Evolutionary conservation across 352 stramenopile species (phyloP).

Genomic region (Globisporangium paddicum): DNA sequence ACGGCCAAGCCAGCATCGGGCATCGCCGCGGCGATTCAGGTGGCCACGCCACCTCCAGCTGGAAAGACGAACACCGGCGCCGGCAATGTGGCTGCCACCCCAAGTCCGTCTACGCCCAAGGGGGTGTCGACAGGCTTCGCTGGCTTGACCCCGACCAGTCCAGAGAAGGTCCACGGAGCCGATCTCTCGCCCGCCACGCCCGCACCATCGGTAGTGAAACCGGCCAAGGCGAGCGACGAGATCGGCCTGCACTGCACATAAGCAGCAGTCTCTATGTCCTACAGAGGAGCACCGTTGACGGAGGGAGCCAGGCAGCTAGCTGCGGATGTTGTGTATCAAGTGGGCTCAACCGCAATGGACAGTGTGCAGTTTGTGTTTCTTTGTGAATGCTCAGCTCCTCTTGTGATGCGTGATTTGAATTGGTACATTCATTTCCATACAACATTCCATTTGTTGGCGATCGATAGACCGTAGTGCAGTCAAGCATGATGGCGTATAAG

Average conservation of each 20-base stretch:
- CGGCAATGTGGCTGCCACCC: neutral
- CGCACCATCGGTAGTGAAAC: conserved; percentile 10
- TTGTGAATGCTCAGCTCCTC: neutral
- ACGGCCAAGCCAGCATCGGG: neutral
- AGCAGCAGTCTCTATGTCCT: neutral
- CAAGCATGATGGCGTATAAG: too few relatives aligned
- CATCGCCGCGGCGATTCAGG: neutral
- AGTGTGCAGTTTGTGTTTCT: conserved; percentile 1
- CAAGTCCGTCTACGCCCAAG: conserved; percentile 12
- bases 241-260: conserved; percentile 9
- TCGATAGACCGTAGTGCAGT: too few relatives aligned
- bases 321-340: neutral
- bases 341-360: conserved; percentile 6
- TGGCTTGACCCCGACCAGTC: conserved; percentile 5
- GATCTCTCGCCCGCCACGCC: conserved; percentile 9
- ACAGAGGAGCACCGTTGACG: neutral
- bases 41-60: neutral
- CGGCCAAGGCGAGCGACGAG: neutral
- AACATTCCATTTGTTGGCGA: neutral
- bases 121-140: conserved; percentile 11
- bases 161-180: conserved; percentile 15
- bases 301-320: neutral
- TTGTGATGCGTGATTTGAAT: neutral
- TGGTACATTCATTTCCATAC: neutral
- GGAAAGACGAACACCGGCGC: neutral